These are phyloP conservation scores for Aspergillus brasiliensis DNA, from an alignment of 2,329 filamentous ascomycete species.

Conservation along the genomic window DNA sequence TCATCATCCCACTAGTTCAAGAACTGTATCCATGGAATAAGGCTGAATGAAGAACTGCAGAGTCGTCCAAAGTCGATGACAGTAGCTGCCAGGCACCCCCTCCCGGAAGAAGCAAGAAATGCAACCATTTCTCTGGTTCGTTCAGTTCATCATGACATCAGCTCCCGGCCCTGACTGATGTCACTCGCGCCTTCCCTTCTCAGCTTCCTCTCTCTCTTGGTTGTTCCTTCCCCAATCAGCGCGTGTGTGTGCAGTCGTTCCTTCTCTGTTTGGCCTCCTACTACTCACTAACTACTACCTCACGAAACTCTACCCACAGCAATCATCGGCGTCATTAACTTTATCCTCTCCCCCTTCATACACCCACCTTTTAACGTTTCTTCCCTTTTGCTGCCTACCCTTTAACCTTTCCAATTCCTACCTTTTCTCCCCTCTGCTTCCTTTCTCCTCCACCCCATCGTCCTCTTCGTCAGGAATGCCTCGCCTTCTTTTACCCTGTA, in stretches of 20 bases:
- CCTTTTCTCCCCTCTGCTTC: not conserved
- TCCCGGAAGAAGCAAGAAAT: not conserved
- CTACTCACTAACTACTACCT: not conserved
- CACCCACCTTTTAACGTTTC: not conserved
- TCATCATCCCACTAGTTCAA: too few species aligned
- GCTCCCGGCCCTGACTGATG: not conserved
- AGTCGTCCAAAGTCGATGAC: not conserved
- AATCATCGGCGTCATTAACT: conserved; percentile 9
- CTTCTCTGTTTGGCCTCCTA: not conserved
- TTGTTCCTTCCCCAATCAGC: not conserved
- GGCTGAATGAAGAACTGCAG: too few species aligned
- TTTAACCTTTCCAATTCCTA: not conserved
- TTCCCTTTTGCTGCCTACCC: not conserved
- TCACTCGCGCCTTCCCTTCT: not conserved
- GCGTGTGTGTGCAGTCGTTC: not conserved
- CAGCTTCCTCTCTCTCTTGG: not conserved
- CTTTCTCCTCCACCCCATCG: not conserved
- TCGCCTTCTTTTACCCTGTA: not conserved
- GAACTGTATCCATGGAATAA: too few species aligned
- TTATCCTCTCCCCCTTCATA: not conserved
- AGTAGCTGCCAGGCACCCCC: not conserved
- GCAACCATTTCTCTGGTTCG: not conserved
- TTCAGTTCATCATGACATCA: not conserved
- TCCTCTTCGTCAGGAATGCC: conserved; percentile 1
- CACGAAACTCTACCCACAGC: not conserved